Base-by-base conservation (phyloP, 106 monocot genomes). In the Dactylorhiza incarnata region DNA sequence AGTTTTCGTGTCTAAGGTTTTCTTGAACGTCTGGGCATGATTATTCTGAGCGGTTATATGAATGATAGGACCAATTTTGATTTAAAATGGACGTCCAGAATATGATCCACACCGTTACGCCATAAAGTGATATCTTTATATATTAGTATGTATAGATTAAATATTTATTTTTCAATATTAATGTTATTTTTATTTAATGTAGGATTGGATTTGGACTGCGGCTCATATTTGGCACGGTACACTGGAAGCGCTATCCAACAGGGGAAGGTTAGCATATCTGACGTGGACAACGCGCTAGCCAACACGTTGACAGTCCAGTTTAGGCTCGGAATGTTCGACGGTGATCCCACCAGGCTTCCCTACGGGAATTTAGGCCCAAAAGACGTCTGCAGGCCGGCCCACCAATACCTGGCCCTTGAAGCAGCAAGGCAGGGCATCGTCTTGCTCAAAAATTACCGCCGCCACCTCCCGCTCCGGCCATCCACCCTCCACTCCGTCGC, bases 131-230 rank as follows among this genome's bases (percentile, higher is more conserved):
- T 29, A 29, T 0, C 29, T 1, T 29, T 29, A 29, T 29, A 29
- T 29, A 29, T 29, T 37, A 37, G 2, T 37, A 37, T 37, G 1
- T 3, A 59, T 14, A 59, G 19, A 22, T 7, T 23, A 59, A 59
- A 19, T 17, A 5, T 9, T 23, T 9, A 59, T 59, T n/a, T 17
- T 19, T 66, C 10, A 52, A 52, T 52, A 37, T 68, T 11, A 23
- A 77, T 77, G 23, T 50, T 1, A 1, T 50, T 29, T 50, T 49
- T 15, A 54, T 74, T 74, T 37, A 0, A 20, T 61, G 4, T 74
- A 79, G 92, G 93, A 10, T 56, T 94, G 73, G 94, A 94, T 80
- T 75, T 94, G 71, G 94, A 91, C 52, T 94, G 91, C 29, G 94
- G 94, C 47, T 86, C 86, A 5, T 94, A 89, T 74, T 53, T 91